These are phyloP conservation scores for Leptodermis oblonga DNA, from an alignment of 257 asterid genomes.

Conservation along the genomic window DNA sequence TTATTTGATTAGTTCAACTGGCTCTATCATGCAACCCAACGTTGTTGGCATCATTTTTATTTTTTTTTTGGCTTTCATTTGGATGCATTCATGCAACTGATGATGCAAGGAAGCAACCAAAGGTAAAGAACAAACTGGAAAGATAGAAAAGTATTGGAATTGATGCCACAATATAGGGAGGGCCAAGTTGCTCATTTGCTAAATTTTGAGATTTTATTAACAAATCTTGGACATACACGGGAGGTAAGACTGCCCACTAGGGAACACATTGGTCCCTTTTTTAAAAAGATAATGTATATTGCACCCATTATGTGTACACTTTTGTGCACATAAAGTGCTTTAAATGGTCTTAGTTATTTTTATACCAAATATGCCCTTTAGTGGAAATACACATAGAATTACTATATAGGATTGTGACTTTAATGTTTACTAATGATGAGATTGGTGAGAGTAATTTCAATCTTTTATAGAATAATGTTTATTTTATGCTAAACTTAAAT, in stretches of 20 bases:
- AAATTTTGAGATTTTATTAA: neutral
- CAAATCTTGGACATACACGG: neutral
- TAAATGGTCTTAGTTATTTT: no score
- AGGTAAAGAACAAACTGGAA: neutral
- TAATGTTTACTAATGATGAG: no score
- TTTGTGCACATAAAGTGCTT: no score
- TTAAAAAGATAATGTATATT: no score
- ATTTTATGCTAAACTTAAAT: no score
- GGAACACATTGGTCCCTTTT: slow-evolving; percentile 3
- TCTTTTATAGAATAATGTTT: no score
- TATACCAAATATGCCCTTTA: no score
- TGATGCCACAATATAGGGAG: neutral
- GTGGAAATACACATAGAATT: no score
- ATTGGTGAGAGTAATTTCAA: no score
- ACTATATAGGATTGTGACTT: no score
- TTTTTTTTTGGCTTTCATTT: no score
- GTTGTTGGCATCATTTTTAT: neutral
- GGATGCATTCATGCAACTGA: slow-evolving; percentile 3
- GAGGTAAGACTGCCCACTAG: neutral
- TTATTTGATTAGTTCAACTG: neutral
- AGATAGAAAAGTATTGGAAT: neutral
- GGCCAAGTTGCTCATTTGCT: slow-evolving; percentile 2
- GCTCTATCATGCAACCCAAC: slow-evolving; percentile 1
- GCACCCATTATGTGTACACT: no score
- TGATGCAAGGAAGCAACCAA: neutral